A percentile compares a stretch with the other conserved stretches of the same genome.
Evolutionary conservation across 225 moss, liverwort and hornwort species (phyloP).

Genomic region (Physcomitrellopsis africana): DNA sequence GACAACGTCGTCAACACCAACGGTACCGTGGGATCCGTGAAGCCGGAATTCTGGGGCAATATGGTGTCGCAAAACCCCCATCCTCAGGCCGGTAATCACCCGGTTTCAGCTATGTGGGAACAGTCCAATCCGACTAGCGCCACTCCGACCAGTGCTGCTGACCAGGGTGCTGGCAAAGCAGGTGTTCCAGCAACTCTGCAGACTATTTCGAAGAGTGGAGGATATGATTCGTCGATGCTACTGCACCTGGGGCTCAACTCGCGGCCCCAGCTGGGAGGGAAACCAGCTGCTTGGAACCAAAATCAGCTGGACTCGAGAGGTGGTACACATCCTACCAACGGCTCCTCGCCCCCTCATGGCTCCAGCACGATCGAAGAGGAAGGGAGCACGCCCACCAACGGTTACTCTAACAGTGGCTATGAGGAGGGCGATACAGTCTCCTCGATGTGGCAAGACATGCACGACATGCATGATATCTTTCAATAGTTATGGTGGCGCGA

Average conservation of each 20-base stretch:
- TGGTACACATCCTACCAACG: constrained; percentile 24
- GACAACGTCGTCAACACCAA: not conserved
- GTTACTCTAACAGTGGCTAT: constrained; percentile 53
- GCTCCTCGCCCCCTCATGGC: constrained; percentile 55
- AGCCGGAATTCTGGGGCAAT: constrained; percentile 32
- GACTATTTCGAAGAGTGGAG: constrained; percentile 12
- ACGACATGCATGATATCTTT: constrained; percentile 56
- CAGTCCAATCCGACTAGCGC: constrained; percentile 14
- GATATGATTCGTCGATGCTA: constrained; percentile 40
- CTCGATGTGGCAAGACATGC: constrained; percentile 70
- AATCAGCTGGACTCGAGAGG: constrained; percentile 2
- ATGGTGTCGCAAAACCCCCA: constrained; percentile 20
- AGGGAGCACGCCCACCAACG: constrained; percentile 61
- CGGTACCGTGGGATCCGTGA: constrained; percentile 8
- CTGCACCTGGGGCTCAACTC: constrained; percentile 47
- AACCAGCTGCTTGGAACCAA: constrained; percentile 25
- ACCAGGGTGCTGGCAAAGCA: constrained; percentile 13
- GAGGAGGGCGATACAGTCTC: constrained; percentile 62
- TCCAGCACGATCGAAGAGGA: constrained; percentile 68
- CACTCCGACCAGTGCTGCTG: constrained; percentile 3
- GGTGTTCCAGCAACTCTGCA: constrained; percentile 3
- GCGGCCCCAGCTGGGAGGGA: constrained; percentile 36
- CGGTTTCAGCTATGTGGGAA: constrained; percentile 24
- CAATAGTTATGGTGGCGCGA: constrained; percentile 21
- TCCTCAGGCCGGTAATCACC: constrained; percentile 6